Base-by-base conservation (phyloP, 1,284 basidiomycete species). In the Sphaerobolus stellatus region DNA sequence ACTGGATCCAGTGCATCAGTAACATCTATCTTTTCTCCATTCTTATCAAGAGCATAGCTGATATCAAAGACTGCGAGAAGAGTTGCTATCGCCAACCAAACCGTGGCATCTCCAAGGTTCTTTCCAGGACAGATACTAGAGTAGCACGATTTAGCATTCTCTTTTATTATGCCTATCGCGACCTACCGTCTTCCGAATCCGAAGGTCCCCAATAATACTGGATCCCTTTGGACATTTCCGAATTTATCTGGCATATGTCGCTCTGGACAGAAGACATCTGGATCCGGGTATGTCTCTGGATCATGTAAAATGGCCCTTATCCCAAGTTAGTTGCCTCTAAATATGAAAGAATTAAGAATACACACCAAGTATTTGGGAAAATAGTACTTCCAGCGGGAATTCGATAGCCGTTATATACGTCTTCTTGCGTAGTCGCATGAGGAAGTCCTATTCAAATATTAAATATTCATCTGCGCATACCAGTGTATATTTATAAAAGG, bases 371-470 rank as follows among this genome's bases (percentile, higher is more conserved):
- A 31, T 49, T 49, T 34, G 48, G 28, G 33, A 49, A 8, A 8
- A 49, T 2, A 33, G 20, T 34, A 14, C 53, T 38, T 14, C 52
- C 52, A 13, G 38, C 53, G 24, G 52, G 52, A 16, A 57, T 25
- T 22, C 34, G 29, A 29, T 54, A 56, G 7, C 54, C 54, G 8
- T 54, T 54, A 38, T 56, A 56, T 7, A 36, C 24, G 38, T 56
- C 54, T n/a, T 54, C 54, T 34, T 45, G 16, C 6, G 7, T 48
- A 31, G 24, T 27, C 7, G 14, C 20, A 48, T 48, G 45, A 18
- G 45, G 45, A 13, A 48, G 45, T 6, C 45, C 45, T 48, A 14
- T 3, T 11, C 20, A 28, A 27, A 48, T 24, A 43, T 14, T 29
- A 24, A n/a, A n/a, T n/a, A n/a, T n/a, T n/a, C n/a, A n/a, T n/a